These are phyloP conservation scores for Blumeria graminis DNA, from an alignment of 2,329 filamentous ascomycete genomes.

Conservation along the genomic window DNA sequence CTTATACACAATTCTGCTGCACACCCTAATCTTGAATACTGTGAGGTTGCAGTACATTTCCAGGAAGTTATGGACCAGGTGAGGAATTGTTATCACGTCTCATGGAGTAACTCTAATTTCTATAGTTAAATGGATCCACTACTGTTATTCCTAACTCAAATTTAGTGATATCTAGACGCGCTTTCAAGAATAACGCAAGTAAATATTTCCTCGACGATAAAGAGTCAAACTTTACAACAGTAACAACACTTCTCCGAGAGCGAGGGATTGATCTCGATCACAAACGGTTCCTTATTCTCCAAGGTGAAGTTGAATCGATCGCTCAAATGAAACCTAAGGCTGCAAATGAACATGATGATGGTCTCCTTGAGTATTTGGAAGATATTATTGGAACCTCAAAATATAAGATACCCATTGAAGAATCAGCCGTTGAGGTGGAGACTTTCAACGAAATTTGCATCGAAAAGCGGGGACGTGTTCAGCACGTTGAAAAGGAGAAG, in stretches of 20 bases:
- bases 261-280: constrained; percentile 89
- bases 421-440: constrained; percentile 75
- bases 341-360: constrained; percentile 82
- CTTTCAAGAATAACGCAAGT: constrained; percentile 95
- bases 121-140: constrained; percentile 42
- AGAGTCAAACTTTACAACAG: constrained; percentile 74
- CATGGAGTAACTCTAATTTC: constrained; percentile 3
- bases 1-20: constrained; percentile 91
- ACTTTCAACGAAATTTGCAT: constrained; percentile 80
- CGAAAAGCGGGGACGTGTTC: constrained; percentile 85
- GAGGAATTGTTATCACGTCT: constrained; percentile 9
- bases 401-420: constrained; percentile 92
- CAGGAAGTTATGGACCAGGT: constrained; percentile 77
- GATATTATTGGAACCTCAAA: constrained; percentile 98
- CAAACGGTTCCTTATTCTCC: constrained; percentile 90
- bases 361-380: constrained; percentile 84
- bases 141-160: constrained; percentile 64
- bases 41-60: constrained; percentile 92
- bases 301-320: constrained; percentile 95
- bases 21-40: constrained; percentile 63
- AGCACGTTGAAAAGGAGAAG: constrained; percentile 96
- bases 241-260: constrained; percentile 67
- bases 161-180: constrained; percentile 69
- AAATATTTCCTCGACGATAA: constrained; percentile 92
- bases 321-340: constrained; percentile 99